These are phyloP conservation scores for Cucumis melo DNA, from an alignment of 306 rosid genomes.

Conservation along the genomic window DNA sequence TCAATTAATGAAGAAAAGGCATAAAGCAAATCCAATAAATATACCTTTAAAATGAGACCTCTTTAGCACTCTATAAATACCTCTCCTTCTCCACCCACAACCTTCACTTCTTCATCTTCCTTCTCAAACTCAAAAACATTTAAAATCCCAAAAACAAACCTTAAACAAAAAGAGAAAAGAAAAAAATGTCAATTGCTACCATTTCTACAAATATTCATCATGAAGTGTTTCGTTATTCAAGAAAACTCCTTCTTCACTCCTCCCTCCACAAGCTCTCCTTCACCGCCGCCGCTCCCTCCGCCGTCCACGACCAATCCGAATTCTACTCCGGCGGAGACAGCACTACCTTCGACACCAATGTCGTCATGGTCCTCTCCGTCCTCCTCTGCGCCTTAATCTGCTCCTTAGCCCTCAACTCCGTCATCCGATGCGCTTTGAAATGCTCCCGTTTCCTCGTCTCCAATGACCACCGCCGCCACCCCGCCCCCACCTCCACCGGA, in stretches of 20 bases:
- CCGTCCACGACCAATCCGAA: constrained; percentile 19
- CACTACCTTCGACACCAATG: constrained; percentile 51
- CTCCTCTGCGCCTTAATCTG: constrained; percentile 74
- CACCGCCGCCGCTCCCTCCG: constrained; percentile 16
- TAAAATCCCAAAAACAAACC: neutral
- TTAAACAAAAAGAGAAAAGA: neutral
- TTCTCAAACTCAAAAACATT: neutral
- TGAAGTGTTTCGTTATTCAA: constrained; percentile 26
- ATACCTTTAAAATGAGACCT: neutral
- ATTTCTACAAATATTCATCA: constrained; percentile 6
- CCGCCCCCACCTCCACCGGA: constrained; percentile 31
- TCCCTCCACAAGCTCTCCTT: constrained; percentile 4
- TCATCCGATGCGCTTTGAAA: constrained; percentile 62
- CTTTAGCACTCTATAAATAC: neutral
- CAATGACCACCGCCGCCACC: neutral
- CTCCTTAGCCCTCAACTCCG: constrained; percentile 72
- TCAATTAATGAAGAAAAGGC: too few species aligned
- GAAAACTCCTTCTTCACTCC: constrained; percentile 48
- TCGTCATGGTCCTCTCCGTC: constrained; percentile 90
- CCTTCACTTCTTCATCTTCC: neutral
- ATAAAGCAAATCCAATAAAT: neutral
- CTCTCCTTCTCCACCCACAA: neutral
- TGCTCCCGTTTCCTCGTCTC: constrained; percentile 39
- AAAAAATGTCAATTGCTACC: constrained; percentile 28
- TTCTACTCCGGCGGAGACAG: constrained; percentile 27